A percentile compares a stretch with the other conserved stretches of the same genome.
These are phyloP conservation scores for Starmerella gropengiesseri DNA, from an alignment of 805 yeast species.

Conservation along the genomic window DNA sequence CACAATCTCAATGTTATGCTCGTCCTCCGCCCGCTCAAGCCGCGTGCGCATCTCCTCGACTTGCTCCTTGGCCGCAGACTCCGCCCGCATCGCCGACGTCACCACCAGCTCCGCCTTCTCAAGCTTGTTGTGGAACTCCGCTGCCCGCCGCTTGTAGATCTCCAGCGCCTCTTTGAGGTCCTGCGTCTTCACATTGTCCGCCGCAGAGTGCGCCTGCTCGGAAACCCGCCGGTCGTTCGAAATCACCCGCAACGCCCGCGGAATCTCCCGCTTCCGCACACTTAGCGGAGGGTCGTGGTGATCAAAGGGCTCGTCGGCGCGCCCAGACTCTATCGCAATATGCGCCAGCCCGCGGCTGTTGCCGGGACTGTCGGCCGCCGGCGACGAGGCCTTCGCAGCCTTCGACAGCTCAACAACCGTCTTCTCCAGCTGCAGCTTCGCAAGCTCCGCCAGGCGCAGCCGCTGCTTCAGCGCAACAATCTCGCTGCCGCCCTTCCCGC, in stretches of 20 bases:
- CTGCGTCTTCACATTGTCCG: slow-evolving; percentile 43
- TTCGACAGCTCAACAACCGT: slow-evolving; percentile 9
- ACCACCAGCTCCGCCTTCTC: slow-evolving; percentile 72
- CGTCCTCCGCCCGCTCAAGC: slow-evolving; percentile 12
- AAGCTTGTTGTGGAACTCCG: slow-evolving; percentile 58
- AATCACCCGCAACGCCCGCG: slow-evolving; percentile 16
- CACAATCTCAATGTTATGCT: slow-evolving; percentile 9
- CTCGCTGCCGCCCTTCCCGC: slow-evolving; percentile 1
- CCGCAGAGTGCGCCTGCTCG: slow-evolving; percentile 45
- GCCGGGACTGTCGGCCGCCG: not conserved
- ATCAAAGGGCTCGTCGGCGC: slow-evolving; percentile 7
- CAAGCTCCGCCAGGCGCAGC: slow-evolving; percentile 22
- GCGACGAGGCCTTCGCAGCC: not conserved
- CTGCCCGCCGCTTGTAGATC: slow-evolving; percentile 60
- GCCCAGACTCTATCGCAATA: not conserved
- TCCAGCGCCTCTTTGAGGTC: slow-evolving; percentile 47
- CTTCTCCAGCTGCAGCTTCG: slow-evolving; percentile 21
- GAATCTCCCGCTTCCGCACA: slow-evolving; percentile 14
- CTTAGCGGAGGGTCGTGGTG: slow-evolving; percentile 10
- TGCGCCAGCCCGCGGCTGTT: not conserved
- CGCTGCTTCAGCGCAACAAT: slow-evolving; percentile 6
- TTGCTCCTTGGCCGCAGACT: slow-evolving; percentile 43
- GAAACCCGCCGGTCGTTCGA: slow-evolving; percentile 23
- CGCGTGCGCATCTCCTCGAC: slow-evolving; percentile 10
- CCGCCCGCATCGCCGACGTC: slow-evolving; percentile 51